Evolutionary conservation across 495 filamentous ascomycete genomes (phyloP).

Genomic region (Chaetomidium leptoderma): DNA sequence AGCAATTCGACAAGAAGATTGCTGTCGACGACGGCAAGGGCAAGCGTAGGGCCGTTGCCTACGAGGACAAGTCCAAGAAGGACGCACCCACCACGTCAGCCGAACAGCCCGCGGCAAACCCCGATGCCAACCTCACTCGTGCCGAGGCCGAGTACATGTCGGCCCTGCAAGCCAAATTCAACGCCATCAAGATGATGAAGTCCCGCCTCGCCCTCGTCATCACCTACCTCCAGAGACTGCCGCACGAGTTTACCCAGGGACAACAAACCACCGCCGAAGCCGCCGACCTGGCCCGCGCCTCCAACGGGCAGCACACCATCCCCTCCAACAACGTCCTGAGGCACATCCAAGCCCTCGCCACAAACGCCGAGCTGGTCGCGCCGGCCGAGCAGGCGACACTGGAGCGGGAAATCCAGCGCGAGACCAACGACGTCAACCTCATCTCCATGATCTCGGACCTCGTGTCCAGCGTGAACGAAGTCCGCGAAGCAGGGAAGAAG

Average conservation of each 20-base stretch:
- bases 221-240: slow-evolving; percentile 71
- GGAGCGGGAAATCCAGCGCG: slow-evolving; percentile 55
- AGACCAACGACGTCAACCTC: slow-evolving; percentile 74
- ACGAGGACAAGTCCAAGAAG: slow-evolving; percentile 32
- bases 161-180: slow-evolving; percentile 75
- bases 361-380: slow-evolving; percentile 57
- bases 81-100: slow-evolving; percentile 28
- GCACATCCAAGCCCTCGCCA: slow-evolving; percentile 60
- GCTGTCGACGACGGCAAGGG: slow-evolving; percentile 44
- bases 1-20: slow-evolving; percentile 36
- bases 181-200: slow-evolving; percentile 88
- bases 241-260: slow-evolving; percentile 54
- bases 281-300: slow-evolving; percentile 37
- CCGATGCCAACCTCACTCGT: slow-evolving; percentile 55
- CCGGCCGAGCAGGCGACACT: slow-evolving; percentile 49
- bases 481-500: slow-evolving; percentile 68
- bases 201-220: slow-evolving; percentile 77
- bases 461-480: slow-evolving; percentile 60
- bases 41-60: slow-evolving; percentile 40
- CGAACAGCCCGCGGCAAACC: slow-evolving; percentile 22
- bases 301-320: slow-evolving; percentile 41
- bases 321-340: slow-evolving; percentile 62
- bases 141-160: slow-evolving; percentile 73
- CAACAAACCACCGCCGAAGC: slow-evolving; percentile 34
- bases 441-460: slow-evolving; percentile 66